Evolutionary conservation across 768 basidiomycete genomes (phyloP).

Genomic region (Lentinula boryana): DNA sequence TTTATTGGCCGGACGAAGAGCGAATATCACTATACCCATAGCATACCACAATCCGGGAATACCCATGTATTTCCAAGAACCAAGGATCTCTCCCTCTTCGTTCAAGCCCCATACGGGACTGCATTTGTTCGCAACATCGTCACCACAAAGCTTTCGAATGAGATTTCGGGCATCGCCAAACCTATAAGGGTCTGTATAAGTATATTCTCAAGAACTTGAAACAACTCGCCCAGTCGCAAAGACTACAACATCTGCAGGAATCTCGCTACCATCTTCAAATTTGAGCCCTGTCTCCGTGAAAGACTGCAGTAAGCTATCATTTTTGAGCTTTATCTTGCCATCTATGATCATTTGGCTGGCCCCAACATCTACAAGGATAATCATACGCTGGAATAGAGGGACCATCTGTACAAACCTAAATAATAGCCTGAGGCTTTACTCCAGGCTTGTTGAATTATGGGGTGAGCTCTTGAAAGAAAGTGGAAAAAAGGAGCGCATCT

Average conservation of each 20-base stretch:
- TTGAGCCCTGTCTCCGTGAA: conserved; percentile 39
- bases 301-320: conserved; percentile 39
- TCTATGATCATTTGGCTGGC: conserved; percentile 56
- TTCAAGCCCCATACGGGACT: conserved; percentile 57
- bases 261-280: conserved; percentile 42
- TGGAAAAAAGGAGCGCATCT: neutral
- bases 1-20: neutral
- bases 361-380: conserved; percentile 39
- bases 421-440: conserved; percentile 47
- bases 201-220: neutral
- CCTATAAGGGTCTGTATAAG: conserved; percentile 20
- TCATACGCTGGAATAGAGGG: neutral
- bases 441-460: conserved; percentile 13
- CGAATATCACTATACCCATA: neutral
- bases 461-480: neutral
- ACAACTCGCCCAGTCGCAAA: conserved; percentile 50
- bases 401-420: conserved; percentile 30
- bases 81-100: conserved; percentile 56
- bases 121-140: conserved; percentile 37
- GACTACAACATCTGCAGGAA: conserved; percentile 50
- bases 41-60: conserved; percentile 47
- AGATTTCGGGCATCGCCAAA: conserved; percentile 35
- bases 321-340: conserved; percentile 70
- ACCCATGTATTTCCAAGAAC: conserved; percentile 44
- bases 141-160: conserved; percentile 40